Evolutionary conservation across 2,329 filamentous ascomycete species (phyloP).

Genomic region (Aspergillus fischeri): DNA sequence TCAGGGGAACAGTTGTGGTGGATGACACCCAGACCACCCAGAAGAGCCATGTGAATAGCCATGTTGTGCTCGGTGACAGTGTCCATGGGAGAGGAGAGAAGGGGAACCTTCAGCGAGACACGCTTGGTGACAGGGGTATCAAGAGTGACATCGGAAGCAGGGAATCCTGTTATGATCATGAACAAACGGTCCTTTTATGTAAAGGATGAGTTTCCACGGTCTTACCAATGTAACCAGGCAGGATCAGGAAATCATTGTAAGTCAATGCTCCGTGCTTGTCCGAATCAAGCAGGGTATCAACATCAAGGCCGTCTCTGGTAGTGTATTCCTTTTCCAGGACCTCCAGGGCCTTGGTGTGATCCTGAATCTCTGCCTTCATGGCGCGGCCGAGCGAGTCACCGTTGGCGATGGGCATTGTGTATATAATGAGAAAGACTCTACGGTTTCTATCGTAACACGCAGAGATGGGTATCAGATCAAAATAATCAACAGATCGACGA

Average conservation of each 20-base stretch:
- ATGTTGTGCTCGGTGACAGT: slow-evolving; percentile 99
- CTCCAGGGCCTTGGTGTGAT: slow-evolving; percentile 72
- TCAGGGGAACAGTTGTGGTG: slow-evolving; percentile 99
- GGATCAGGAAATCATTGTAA: slow-evolving; percentile 97
- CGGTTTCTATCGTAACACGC: slow-evolving; percentile 22
- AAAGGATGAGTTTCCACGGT: slow-evolving; percentile 4
- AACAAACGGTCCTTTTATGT: slow-evolving; percentile 15
- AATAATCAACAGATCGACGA: slow-evolving; percentile 43
- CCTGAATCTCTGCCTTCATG: slow-evolving; percentile 57
- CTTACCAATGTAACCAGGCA: slow-evolving; percentile 90
- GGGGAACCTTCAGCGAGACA: slow-evolving; percentile 92
- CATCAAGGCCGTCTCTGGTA: slow-evolving; percentile 77
- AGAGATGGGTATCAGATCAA: slow-evolving; percentile 18
- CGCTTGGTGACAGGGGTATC: slow-evolving; percentile 93
- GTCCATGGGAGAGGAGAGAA: slow-evolving; percentile 98
- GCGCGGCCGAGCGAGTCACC: slow-evolving; percentile 53
- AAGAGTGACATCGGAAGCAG: slow-evolving; percentile 80
- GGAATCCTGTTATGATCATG: slow-evolving; percentile 60
- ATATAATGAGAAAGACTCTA: slow-evolving; percentile 27
- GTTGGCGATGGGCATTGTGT: slow-evolving; percentile 69
- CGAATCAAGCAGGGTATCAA: slow-evolving; percentile 83
- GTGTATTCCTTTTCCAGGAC: slow-evolving; percentile 73
- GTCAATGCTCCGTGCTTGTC: slow-evolving; percentile 89
- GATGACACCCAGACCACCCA: slow-evolving; percentile 69
- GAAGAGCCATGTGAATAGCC: slow-evolving; percentile 79